phyloP scores from a whole-genome alignment of 1,284 basidiomycete genomes.

The Anthracocystis panici-leucophaei region DNA sequence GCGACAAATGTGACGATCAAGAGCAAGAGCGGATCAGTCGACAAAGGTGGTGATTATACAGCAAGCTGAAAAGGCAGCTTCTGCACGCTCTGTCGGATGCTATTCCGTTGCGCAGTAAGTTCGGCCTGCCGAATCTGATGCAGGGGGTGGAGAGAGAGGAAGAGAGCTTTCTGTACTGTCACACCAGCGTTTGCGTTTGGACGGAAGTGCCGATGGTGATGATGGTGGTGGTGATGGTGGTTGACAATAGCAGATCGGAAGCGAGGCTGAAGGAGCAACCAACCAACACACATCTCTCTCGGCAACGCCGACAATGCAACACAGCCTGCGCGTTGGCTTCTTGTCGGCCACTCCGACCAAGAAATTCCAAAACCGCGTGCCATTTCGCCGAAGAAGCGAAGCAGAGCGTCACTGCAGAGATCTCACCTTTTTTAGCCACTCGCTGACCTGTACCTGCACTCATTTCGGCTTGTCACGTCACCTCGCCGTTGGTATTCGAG shows the following conservation, averaged over 20 bases:
- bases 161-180: neutral
- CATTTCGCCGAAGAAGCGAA: neutral
- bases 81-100: neutral
- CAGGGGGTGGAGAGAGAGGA: neutral
- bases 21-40: no score
- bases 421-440: neutral
- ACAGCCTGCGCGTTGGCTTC: neutral
- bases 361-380: constrained; percentile 4
- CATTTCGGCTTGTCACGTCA: no score
- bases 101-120: constrained; percentile 3
- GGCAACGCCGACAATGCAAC: constrained; percentile 1
- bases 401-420: no score
- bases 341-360: neutral
- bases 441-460: no score
- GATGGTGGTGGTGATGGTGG: constrained; percentile 3
- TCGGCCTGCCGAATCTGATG: constrained; percentile 21
- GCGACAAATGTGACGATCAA: no score
- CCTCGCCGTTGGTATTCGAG: no score
- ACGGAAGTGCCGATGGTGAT: neutral
- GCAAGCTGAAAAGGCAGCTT: neutral
- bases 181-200: neutral
- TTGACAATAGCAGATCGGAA: neutral
- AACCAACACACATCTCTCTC: neutral
- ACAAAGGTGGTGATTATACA: neutral
- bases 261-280: neutral